Evolutionary conservation across 2,329 filamentous ascomycete genomes (phyloP).

Genomic region (Fusarium lateritium): DNA sequence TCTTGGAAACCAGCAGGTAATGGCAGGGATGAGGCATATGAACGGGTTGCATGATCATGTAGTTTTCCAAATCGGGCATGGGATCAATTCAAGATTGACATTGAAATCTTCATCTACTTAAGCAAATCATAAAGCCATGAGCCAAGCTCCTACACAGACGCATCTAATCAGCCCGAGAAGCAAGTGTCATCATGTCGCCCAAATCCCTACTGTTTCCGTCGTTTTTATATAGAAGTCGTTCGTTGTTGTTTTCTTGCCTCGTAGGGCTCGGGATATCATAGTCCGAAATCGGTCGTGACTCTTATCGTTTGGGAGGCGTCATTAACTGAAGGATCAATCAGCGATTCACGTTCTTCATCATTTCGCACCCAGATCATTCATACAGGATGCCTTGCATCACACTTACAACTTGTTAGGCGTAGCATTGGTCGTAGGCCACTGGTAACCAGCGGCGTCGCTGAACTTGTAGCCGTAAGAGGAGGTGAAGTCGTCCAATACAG

Average conservation of each 20-base stretch:
- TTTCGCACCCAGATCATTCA: conserved; percentile 23
- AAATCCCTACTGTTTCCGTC: conserved; percentile 35
- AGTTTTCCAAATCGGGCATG: conserved; percentile 8
- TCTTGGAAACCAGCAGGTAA: neutral
- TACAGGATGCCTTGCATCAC: conserved; percentile 33
- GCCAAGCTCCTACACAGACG: conserved; percentile 32
- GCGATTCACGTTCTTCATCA: conserved; percentile 20
- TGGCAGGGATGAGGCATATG: neutral
- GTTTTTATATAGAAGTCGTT: conserved; percentile 43
- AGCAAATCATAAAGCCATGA: conserved; percentile 37
- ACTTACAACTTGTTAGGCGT: conserved; percentile 85
- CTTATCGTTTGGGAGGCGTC: conserved; percentile 28
- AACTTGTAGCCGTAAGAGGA: conserved; percentile 99
- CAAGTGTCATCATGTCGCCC: conserved; percentile 43
- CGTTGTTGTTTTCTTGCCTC: conserved; percentile 30
- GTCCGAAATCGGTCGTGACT: conserved; percentile 42
- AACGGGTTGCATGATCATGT: neutral
- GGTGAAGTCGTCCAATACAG: conserved; percentile 97
- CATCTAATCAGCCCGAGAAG: conserved; percentile 45
- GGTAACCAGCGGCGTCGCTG: conserved; percentile 94
- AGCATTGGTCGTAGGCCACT: conserved; percentile 88
- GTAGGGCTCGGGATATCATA: conserved; percentile 39
- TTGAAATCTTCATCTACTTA: conserved; percentile 39
- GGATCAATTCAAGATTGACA: conserved; percentile 31
- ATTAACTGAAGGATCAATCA: conserved; percentile 47